Evolutionary conservation across 768 basidiomycete genomes (phyloP), one percentile per base, ranked within the genome.

Genomic region (Tulasnella sp.): DNA sequence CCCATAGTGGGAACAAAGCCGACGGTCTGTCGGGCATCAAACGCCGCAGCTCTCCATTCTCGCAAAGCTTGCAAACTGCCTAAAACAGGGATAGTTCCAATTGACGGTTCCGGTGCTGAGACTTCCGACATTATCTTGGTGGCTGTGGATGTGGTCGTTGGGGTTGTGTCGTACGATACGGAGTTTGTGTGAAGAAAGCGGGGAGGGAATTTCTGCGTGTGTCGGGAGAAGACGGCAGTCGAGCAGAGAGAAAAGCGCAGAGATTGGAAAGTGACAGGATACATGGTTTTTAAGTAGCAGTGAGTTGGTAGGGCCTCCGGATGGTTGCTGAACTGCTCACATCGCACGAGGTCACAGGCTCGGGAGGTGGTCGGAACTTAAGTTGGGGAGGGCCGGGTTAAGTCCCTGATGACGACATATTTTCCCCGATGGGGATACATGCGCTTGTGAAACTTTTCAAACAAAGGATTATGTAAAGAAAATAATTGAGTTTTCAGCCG

Each of bases 1-100:
- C 97, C 97, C 97, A 98, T 98, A 14, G 97, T 99, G 0, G 97
- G 89, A n/a, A 99, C 95, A 77, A 93, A 93, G 0, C 97, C 97
- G 6, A 99, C 94, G 0, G 89, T 87, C 81, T 90, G 87, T 38
- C 85, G 84, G 67, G 85, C 83, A 0, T 86, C 85, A 77, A 88
- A 88, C 0, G 90, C 93, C 39, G 83, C 83, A 70, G 85, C 83
- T 34, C 97, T 85, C 97, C 97, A 99, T 85, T 84, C 83, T 49
- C 93, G 86, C 80, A 88, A 91, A 0, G 86, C 83, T 6, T 86
- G 81, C 34, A 94, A 85, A 0, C 91, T 88, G 11, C 85, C 88
- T 78, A 94, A 76, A 39, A 83, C 70, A 1, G 78, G 78, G 22
- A 78, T 76, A 11, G 68, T 17, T 38, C 37, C 36, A 42, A 38